phyloP scores from a whole-genome alignment of 2,329 filamentous ascomycete species.

The Aureobasidium mangrovei region DNA sequence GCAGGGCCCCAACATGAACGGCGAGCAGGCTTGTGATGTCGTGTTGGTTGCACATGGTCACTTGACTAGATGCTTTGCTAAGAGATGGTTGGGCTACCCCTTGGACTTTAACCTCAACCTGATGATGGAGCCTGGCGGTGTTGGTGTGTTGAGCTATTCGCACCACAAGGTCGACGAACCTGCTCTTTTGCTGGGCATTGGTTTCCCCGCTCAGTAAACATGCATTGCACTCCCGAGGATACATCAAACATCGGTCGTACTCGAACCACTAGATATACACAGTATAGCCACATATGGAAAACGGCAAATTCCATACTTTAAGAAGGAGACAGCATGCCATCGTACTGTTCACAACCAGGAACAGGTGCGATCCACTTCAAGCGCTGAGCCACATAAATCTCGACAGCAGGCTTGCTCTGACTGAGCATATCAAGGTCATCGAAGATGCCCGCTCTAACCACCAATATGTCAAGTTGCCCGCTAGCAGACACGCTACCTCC shows the following conservation, averaged over 20 bases:
- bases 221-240: too few relatives aligned
- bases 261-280: too few relatives aligned
- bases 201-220: conserved; percentile 11
- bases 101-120: conserved; percentile 68
- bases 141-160: conserved; percentile 45
- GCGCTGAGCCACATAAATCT: conserved; percentile 32
- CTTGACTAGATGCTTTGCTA: conserved; percentile 77
- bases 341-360: conserved; percentile 32
- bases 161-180: conserved; percentile 42
- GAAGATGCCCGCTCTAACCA: conserved; percentile 34
- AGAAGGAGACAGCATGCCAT: conserved; percentile 29
- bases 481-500: conserved; percentile 27
- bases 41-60: conserved; percentile 83
- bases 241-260: too few relatives aligned
- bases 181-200: conserved; percentile 39
- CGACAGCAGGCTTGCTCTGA: conserved; percentile 31
- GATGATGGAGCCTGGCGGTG: conserved; percentile 59
- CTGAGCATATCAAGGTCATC: conserved; percentile 33
- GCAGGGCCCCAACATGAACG: conserved; percentile 37
- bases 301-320: not conserved
- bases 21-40: conserved; percentile 51
- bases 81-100: conserved; percentile 70
- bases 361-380: conserved; percentile 33
- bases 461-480: conserved; percentile 29
- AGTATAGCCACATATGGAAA: too few relatives aligned